Evolutionary conservation across 2,329 filamentous ascomycete genomes (phyloP), one percentile per base, ranked within the genome.

Genomic region (Stromatinia cepivora): DNA sequence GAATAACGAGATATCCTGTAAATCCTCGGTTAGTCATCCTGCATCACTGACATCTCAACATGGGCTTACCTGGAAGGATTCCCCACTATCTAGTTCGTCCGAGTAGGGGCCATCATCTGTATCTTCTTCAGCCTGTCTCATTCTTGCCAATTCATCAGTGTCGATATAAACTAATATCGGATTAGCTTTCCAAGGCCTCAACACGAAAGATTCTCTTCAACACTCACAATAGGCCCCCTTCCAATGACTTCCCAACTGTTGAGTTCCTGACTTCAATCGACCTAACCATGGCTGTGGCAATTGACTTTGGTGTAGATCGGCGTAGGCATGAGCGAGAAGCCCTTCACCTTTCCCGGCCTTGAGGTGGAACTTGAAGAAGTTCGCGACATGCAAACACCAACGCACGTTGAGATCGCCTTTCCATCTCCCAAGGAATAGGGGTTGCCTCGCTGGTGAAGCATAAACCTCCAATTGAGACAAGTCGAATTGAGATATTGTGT

Each of bases 291-390:
- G 76, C n/a, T 79, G 79, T 17, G 84, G 83, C 66, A 75, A 78
- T 56, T 84, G 78, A 31, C 74, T 57, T 0, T 62, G 58, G 1
- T 77, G 73, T 10, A 85, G 77, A 4, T 81, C 79, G 4, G 77
- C 77, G 11, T 76, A 66, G 25, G 57, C 28, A 42, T 70, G 68
- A 61, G 73, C 77, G 1, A 84, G 74, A 0, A 81, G 78, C 22
- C 74, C 72, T 28, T 80, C 78, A 6, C 78, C 77, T 7, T 76
- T 59, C 10, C 74, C 74, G 53, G 80, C 69, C 58, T 76, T 80
- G 75, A 86, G 80, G 71, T 87, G 83, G 62, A 82, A 81, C 58
- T 82, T 82, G 78, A 86, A 87, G 79, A 86, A 86, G 71, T 85
- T 85, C 56, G 84, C 74, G 52, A 81, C 78, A 71, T 85, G 81